Conservation (phyloP, 306 rosid genomes). For the Rosa multiflora region DNA sequence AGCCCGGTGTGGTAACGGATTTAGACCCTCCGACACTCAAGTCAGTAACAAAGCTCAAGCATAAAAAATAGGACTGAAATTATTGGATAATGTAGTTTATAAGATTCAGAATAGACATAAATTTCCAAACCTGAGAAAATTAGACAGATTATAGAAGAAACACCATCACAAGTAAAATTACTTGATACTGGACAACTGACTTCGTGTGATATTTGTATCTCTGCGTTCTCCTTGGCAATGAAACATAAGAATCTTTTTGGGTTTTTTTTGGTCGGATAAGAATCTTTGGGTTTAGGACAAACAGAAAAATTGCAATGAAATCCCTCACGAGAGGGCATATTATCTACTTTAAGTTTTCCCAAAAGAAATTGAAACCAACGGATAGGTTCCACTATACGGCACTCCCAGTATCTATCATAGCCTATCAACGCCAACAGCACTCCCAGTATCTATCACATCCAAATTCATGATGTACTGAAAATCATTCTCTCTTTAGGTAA, state of each 20-base stretch:
- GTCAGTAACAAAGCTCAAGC: too few relatives aligned
- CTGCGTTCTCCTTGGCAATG: neutral
- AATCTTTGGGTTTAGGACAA: neutral
- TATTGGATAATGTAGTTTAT: too few relatives aligned
- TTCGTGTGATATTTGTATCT: neutral
- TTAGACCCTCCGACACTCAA: too few relatives aligned
- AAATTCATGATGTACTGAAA: neutral
- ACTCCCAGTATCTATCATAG: neutral
- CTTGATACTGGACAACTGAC: too few relatives aligned
- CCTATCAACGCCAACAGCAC: neutral
- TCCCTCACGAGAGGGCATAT: neutral
- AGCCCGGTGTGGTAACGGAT: too few relatives aligned
- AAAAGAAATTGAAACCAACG: neutral
- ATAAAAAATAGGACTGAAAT: too few relatives aligned
- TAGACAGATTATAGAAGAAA: too few relatives aligned
- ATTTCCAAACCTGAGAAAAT: too few relatives aligned
- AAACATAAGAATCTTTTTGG: neutral
- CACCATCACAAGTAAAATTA: too few relatives aligned
- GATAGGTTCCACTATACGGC: neutral
- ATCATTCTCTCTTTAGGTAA: neutral
- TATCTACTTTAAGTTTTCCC: neutral
- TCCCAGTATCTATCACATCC: neutral
- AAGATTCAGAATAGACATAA: too few relatives aligned
- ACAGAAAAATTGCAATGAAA: neutral
- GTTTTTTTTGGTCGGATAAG: neutral